These are phyloP conservation scores for Fusarium secorum DNA, from an alignment of 2,329 filamentous ascomycete species.

Conservation along the genomic window DNA sequence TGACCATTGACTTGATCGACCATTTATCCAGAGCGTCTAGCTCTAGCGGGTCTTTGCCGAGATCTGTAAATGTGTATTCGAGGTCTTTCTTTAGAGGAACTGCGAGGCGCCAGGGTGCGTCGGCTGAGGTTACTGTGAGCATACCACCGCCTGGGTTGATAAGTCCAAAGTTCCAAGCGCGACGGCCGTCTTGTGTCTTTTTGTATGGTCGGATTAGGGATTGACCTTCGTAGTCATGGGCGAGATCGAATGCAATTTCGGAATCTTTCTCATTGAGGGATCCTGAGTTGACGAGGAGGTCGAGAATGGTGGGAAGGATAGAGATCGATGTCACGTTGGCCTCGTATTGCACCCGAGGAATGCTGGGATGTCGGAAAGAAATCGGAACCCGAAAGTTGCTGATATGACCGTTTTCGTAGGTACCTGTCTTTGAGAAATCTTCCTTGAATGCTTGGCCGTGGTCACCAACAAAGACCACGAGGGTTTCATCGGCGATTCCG, in stretches of 20 bases:
- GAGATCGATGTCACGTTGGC: conserved; percentile 44
- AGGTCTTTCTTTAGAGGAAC: conserved; percentile 44
- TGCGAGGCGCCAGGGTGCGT: conserved; percentile 45
- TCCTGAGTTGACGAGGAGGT: conserved; percentile 44
- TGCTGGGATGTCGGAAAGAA: conserved; percentile 43
- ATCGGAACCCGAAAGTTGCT: conserved; percentile 46
- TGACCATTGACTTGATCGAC: conserved; percentile 35
- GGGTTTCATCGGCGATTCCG: conserved; percentile 46
- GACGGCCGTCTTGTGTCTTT: conserved; percentile 34
- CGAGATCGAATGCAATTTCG: conserved; percentile 40
- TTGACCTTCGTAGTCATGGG: conserved; percentile 45
- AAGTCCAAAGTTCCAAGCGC: conserved; percentile 47
- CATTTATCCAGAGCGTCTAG: conserved; percentile 39
- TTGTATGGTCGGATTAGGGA: conserved; percentile 43
- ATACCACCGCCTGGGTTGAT: conserved; percentile 47
- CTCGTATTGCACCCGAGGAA: conserved; percentile 44
- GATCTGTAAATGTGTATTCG: conserved; percentile 46
- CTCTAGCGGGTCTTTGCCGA: conserved; percentile 43
- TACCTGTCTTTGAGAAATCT: conserved; percentile 42
- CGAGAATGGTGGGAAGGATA: conserved; percentile 46
- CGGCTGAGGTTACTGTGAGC: conserved; percentile 43
- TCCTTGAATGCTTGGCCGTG: conserved; percentile 47
- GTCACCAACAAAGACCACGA: conserved; percentile 46
- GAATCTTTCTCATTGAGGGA: conserved; percentile 40
- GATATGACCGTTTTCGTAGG: conserved; percentile 45